Conservation (phyloP, 2,329 filamentous ascomycete species). For the Fusarium anguioides region DNA sequence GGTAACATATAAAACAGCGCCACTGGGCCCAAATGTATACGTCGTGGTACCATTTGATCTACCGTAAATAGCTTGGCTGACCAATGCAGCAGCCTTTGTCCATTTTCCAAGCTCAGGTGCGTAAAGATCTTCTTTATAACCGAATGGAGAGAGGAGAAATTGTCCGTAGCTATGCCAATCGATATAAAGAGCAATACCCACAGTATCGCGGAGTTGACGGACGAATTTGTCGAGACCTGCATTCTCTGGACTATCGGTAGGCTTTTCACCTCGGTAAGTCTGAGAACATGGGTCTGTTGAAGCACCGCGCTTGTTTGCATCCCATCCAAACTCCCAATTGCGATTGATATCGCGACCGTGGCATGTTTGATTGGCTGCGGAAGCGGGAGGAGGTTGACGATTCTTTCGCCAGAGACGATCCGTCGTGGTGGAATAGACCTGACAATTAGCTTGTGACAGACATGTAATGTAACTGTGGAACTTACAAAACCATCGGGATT, state of each 20-base stretch:
- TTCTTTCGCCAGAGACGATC: conserved; percentile 66
- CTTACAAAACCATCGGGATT: conserved; percentile 58
- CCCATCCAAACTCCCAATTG: conserved; percentile 65
- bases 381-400: conserved; percentile 52
- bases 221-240: conserved; percentile 54
- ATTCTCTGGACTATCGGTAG: conserved; percentile 60
- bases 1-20: conserved; percentile 52
- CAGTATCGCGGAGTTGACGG: conserved; percentile 45
- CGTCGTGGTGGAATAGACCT: conserved; percentile 58
- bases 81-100: conserved; percentile 49
- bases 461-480: accelerated
- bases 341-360: conserved; percentile 65
- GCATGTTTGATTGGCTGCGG: conserved; percentile 48
- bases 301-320: conserved; percentile 55
- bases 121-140: conserved; percentile 56
- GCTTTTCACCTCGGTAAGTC: conserved; percentile 55
- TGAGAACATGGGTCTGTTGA: conserved; percentile 62
- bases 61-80: conserved; percentile 48
- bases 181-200: conserved; percentile 59
- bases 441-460: neutral
- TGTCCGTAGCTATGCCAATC: conserved; percentile 61
- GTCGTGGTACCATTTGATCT: conserved; percentile 45
- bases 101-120: conserved; percentile 55
- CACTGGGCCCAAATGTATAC: conserved; percentile 53
- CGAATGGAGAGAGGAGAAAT: conserved; percentile 57